phyloP scores from a whole-genome alignment of 2,329 filamentous ascomycete genomes.

The Colletotrichum siamense region DNA sequence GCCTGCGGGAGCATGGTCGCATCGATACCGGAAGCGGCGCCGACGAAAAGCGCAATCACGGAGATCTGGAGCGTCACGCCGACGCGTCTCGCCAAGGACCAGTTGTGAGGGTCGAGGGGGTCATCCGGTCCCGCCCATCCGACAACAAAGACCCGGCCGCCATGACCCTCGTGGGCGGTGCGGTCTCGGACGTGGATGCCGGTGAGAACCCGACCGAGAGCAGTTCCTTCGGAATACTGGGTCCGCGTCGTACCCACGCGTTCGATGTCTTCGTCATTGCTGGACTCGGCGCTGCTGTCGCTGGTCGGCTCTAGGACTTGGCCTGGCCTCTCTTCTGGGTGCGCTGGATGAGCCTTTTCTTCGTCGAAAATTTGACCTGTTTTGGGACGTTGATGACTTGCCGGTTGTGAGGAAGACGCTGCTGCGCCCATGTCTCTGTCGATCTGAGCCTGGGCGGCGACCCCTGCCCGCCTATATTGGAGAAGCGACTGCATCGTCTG shows the following conservation, averaged over 20 bases:
- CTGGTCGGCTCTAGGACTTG: not conserved
- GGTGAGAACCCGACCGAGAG: slow-evolving; percentile 33
- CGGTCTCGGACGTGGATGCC: slow-evolving; percentile 34
- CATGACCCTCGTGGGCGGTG: slow-evolving; percentile 25
- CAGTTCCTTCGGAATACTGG: slow-evolving; percentile 10
- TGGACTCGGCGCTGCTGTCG: not conserved
- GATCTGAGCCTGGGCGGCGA: slow-evolving; percentile 9
- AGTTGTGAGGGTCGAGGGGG: slow-evolving; percentile 50
- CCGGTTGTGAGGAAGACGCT: not conserved
- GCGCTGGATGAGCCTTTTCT: not conserved
- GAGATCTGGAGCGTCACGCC: slow-evolving; percentile 47
- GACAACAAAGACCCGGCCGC: slow-evolving; percentile 35
- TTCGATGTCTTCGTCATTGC: not conserved
- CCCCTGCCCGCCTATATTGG: slow-evolving; percentile 1
- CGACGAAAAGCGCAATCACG: slow-evolving; percentile 54
- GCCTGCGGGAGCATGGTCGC: slow-evolving; percentile 52
- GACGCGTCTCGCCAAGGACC: slow-evolving; percentile 41
- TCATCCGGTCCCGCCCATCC: slow-evolving; percentile 39
- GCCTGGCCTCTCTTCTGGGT: not conserved
- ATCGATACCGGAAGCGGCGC: slow-evolving; percentile 58
- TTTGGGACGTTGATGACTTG: not conserved
- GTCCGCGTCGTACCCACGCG: not conserved
- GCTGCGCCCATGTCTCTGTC: not conserved
- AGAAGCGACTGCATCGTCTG: slow-evolving; percentile 13
- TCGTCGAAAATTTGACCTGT: not conserved